Evolutionary conservation across 2,329 filamentous ascomycete species (phyloP).

Genomic region (Magnaporthiopsis incrustans): DNA sequence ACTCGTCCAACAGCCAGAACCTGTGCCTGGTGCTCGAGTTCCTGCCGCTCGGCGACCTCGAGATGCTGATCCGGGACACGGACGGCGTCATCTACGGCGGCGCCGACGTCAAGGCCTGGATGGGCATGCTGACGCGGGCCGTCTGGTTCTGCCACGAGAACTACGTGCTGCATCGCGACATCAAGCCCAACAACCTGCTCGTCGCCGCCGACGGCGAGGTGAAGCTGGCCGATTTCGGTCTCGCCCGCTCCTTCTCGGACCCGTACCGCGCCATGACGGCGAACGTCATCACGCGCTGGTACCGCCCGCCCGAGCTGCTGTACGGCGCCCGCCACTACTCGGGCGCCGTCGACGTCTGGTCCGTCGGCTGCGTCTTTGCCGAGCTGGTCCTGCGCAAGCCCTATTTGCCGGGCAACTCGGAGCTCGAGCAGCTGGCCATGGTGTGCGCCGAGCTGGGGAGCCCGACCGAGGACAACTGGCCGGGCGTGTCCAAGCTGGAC

Average conservation of each 20-base stretch:
- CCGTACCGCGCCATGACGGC: constrained; percentile 84
- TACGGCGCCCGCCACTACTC: constrained; percentile 86
- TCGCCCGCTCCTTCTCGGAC: constrained; percentile 83
- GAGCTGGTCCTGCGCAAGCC: constrained; percentile 79
- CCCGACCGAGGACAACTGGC: constrained; percentile 91
- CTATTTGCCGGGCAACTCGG: constrained; percentile 75
- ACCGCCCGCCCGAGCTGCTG: constrained; percentile 86
- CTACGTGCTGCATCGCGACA: constrained; percentile 89
- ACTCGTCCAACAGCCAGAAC: constrained; percentile 93
- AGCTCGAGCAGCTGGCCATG: constrained; percentile 77
- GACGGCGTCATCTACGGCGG: constrained; percentile 71
- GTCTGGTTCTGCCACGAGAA: constrained; percentile 97
- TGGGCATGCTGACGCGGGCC: constrained; percentile 89
- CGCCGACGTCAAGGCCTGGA: constrained; percentile 95
- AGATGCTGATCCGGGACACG: constrained; percentile 86
- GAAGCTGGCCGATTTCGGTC: constrained; percentile 95
- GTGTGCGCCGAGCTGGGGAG: constrained; percentile 84
- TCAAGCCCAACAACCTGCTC: constrained; percentile 97
- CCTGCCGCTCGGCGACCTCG: constrained; percentile 85
- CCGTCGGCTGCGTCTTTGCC: constrained; percentile 84
- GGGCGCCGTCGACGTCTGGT: constrained; percentile 90
- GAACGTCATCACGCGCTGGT: constrained; percentile 96
- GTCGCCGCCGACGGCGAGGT: constrained; percentile 89
- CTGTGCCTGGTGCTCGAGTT: constrained; percentile 93
- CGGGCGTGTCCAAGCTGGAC: constrained; percentile 72